Conservation (phyloP, 192 early-diverging fungal genomes). For the Chytriomyces sp. region DNA sequence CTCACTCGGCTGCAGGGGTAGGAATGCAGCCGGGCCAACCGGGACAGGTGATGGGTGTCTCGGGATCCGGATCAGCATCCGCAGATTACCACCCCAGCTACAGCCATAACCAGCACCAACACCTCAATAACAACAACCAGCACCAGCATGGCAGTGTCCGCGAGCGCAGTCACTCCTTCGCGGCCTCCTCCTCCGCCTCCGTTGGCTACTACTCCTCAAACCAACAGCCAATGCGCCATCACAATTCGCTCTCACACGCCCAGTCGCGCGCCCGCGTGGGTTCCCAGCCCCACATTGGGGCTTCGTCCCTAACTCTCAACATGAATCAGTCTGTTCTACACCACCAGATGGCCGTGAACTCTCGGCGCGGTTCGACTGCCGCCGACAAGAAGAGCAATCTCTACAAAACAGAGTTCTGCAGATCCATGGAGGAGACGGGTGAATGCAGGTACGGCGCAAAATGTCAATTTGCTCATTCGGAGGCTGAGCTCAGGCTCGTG, state of each 20-base stretch:
- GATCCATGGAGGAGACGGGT: slow-evolving; percentile 62
- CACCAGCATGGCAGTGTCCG: too few relatives aligned
- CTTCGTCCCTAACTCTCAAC: too few relatives aligned
- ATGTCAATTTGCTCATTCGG: slow-evolving; percentile 94
- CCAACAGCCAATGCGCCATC: too few relatives aligned
- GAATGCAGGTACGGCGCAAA: slow-evolving; percentile 78
- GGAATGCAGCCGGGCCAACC: background rate
- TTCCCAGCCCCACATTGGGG: too few relatives aligned
- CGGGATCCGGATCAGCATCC: background rate
- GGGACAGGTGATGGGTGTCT: background rate
- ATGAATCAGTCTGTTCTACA: background rate
- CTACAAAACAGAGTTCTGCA: slow-evolving; percentile 79
- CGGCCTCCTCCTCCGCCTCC: too few relatives aligned
- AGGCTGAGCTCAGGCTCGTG: slow-evolving; percentile 74
- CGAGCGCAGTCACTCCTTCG: too few relatives aligned
- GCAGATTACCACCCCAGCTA: background rate
- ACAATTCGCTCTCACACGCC: too few relatives aligned
- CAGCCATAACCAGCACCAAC: background rate
- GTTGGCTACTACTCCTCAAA: too few relatives aligned
- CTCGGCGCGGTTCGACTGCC: background rate
- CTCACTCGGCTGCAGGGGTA: background rate
- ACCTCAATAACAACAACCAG: background rate
- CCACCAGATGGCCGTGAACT: slow-evolving; percentile 9
- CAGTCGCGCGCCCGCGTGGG: too few relatives aligned
- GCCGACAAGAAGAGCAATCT: slow-evolving; percentile 51